Evolutionary conservation across 1,139 yeast species (phyloP).

Genomic region (Blastobotrys elegans): DNA sequence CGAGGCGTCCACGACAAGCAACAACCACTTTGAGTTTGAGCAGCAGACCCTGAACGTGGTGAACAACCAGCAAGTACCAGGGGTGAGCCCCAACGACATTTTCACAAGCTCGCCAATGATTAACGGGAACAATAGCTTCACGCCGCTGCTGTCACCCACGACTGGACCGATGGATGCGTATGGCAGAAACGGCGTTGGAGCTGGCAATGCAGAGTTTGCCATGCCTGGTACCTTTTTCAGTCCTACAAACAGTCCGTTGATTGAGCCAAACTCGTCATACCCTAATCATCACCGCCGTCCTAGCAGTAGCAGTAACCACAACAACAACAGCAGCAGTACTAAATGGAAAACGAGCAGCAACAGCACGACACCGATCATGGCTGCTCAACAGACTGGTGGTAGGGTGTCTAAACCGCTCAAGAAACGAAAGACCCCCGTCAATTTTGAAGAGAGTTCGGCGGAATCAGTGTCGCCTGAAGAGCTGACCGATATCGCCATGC

Average conservation of each 20-base stretch:
- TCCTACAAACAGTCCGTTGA: slow-evolving; percentile 30
- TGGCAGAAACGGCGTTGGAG: neutral
- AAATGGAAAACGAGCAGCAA: neutral
- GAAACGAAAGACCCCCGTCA: neutral
- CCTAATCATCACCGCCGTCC: slow-evolving; percentile 5
- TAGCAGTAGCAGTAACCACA: neutral
- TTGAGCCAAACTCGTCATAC: slow-evolving; percentile 12
- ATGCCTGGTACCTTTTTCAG: slow-evolving; percentile 38
- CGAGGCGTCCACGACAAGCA: too few relatives aligned
- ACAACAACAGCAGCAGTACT: neutral
- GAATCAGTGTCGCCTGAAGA: slow-evolving; percentile 22
- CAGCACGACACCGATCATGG: slow-evolving; percentile 8
- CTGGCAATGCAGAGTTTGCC: slow-evolving; percentile 22
- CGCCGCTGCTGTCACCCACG: slow-evolving; percentile 75
- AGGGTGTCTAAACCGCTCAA: slow-evolving; percentile 8
- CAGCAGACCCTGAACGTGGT: slow-evolving; percentile 1
- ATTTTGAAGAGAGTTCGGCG: neutral
- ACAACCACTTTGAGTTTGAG: neutral
- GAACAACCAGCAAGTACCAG: neutral
- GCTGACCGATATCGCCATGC: slow-evolving; percentile 27
- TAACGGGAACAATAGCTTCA: slow-evolving; percentile 38
- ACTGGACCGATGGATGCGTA: slow-evolving; percentile 52
- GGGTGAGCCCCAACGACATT: slow-evolving; percentile 24
- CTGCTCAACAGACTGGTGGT: slow-evolving; percentile 3
- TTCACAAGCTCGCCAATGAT: slow-evolving; percentile 24